These are phyloP conservation scores for Lachancea dasiensis DNA, from an alignment of 805 yeast species.

Conservation along the genomic window DNA sequence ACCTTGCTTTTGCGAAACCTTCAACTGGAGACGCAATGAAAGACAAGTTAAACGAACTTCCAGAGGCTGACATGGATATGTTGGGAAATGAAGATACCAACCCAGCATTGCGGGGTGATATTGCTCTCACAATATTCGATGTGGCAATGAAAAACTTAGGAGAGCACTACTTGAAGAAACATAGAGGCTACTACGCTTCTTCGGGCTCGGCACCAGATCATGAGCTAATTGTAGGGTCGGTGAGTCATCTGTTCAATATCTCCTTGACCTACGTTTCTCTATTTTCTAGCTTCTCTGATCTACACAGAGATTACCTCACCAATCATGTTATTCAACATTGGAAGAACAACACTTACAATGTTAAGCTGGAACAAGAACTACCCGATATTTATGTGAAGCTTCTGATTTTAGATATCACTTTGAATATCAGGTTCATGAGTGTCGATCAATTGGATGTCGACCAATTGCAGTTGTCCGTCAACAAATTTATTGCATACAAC, in stretches of 20 bases:
- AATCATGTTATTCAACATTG: conserved; percentile 57
- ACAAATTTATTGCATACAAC: conserved; percentile 59
- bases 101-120: conserved; percentile 71
- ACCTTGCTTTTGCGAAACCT: conserved; percentile 38
- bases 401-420: conserved; percentile 49
- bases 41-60: conserved; percentile 62
- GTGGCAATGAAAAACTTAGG: conserved; percentile 48
- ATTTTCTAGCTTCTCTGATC: conserved; percentile 62
- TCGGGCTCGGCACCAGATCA: conserved; percentile 32
- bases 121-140: conserved; percentile 66
- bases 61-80: conserved; percentile 82
- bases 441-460: conserved; percentile 41
- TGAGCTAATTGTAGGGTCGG: conserved; percentile 22
- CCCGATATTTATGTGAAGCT: conserved; percentile 36
- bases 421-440: conserved; percentile 55
- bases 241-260: conserved; percentile 36
- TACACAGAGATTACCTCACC: conserved; percentile 63
- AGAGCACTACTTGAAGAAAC: conserved; percentile 26
- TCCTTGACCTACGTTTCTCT: conserved; percentile 45
- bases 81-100: conserved; percentile 81
- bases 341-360: conserved; percentile 37
- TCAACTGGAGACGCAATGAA: conserved; percentile 50
- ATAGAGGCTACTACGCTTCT: conserved; percentile 29
- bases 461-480: conserved; percentile 61
- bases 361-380: conserved; percentile 20